phyloP scores from a whole-genome alignment of 2,329 filamentous ascomycete genomes.

The Pestalotiopsis sp. region DNA sequence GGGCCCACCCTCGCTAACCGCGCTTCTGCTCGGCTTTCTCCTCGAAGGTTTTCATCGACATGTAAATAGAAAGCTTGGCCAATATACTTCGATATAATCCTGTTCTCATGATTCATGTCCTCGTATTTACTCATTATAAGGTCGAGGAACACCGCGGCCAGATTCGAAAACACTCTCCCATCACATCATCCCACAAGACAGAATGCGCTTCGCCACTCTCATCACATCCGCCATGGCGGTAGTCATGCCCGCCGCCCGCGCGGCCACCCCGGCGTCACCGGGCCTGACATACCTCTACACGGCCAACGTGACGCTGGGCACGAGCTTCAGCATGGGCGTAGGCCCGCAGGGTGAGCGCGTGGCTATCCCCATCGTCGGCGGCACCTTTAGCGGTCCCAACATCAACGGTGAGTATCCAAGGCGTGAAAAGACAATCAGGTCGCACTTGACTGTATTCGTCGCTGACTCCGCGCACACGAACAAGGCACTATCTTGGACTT shows the following conservation, averaged over 20 bases:
- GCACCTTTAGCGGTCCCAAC: constrained; percentile 28
- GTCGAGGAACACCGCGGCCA: too few species aligned
- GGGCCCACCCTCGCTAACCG: too few species aligned
- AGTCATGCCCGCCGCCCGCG: background rate
- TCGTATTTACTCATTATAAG: too few species aligned
- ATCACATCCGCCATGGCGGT: background rate
- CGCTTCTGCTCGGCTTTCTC: too few species aligned
- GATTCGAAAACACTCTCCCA: too few species aligned
- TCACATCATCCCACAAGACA: background rate
- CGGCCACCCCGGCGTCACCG: constrained; percentile 17
- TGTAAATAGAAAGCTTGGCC: too few species aligned
- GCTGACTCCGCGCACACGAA: background rate
- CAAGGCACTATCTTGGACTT: constrained; percentile 29
- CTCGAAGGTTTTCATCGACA: too few species aligned
- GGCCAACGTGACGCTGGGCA: constrained; percentile 28
- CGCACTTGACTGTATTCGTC: background rate
- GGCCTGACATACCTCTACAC: constrained; percentile 30
- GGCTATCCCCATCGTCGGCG: constrained; percentile 31
- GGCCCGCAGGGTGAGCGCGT: constrained; percentile 24
- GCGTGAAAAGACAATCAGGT: background rate
- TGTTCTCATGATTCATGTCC: too few species aligned
- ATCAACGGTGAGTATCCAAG: constrained; percentile 14
- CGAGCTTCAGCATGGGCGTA: constrained; percentile 23
- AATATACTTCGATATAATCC: too few species aligned
- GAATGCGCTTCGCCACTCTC: background rate